phyloP scores from a whole-genome alignment of 192 early-diverging fungal species.

The Dissophora globulifera region DNA sequence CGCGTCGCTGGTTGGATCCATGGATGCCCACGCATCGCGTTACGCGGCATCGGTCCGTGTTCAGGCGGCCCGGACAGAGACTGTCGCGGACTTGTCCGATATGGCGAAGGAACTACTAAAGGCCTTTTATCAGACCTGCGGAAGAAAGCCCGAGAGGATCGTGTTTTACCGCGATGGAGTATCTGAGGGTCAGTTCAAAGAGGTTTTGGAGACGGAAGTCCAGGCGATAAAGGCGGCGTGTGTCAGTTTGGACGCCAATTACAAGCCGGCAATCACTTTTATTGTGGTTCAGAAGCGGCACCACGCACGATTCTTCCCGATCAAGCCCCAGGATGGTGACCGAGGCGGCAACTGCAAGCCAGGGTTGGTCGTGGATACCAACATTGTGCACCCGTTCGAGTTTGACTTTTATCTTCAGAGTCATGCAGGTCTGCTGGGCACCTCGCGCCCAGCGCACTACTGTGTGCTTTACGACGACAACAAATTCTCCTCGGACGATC shows the following conservation, averaged over 20 bases:
- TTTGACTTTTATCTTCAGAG: slow-evolving; percentile 92
- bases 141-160: slow-evolving; percentile 80
- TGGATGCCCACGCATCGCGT: slow-evolving; percentile 69
- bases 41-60: slow-evolving; percentile 70
- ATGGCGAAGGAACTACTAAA: slow-evolving; percentile 76
- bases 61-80: slow-evolving; percentile 75
- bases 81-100: slow-evolving; percentile 71
- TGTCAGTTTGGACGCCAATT: slow-evolving; percentile 69
- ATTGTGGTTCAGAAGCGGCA: slow-evolving; percentile 91
- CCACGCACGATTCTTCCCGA: slow-evolving; percentile 87
- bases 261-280: slow-evolving; percentile 86
- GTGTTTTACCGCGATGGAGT: slow-evolving; percentile 92
- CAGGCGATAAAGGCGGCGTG: slow-evolving; percentile 70
- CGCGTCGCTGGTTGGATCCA: slow-evolving; percentile 75
- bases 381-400: slow-evolving; percentile 79
- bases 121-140: slow-evolving; percentile 66
- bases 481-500: slow-evolving; percentile 76
- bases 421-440: slow-evolving; percentile 93
- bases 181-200: slow-evolving; percentile 84
- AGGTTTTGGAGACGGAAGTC: slow-evolving; percentile 79
- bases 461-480: slow-evolving; percentile 91
- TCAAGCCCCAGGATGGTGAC: slow-evolving; percentile 69
- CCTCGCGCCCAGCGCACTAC: slow-evolving; percentile 93
- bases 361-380: slow-evolving; percentile 84
- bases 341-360: slow-evolving; percentile 83